A percentile compares a stretch with the other conserved stretches of the same genome.
phyloP scores from a whole-genome alignment of 2,329 filamentous ascomycete species.

The Fusarium heterosporum region DNA sequence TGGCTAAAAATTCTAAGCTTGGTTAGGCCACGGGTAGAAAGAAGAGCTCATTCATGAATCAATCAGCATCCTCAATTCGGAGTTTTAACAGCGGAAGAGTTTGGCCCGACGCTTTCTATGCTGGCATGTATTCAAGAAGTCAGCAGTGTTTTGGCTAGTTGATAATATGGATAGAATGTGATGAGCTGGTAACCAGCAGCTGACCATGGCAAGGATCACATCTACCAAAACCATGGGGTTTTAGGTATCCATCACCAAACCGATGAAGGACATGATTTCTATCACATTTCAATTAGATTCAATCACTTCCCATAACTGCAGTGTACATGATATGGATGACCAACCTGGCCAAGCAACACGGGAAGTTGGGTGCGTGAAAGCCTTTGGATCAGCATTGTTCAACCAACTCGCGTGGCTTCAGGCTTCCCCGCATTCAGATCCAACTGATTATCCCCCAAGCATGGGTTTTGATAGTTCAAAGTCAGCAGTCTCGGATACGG shows the following conservation, averaged over 20 bases:
- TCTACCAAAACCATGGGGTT: constrained; percentile 1
- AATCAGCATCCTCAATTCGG: neutral
- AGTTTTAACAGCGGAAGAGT: neutral
- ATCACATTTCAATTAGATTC: constrained; percentile 23
- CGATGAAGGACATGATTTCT: neutral
- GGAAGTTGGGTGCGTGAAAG: constrained; percentile 12
- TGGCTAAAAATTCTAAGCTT: neutral
- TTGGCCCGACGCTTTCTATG: neutral
- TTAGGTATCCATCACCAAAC: neutral
- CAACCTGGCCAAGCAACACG: constrained; percentile 7
- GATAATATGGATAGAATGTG: constrained; percentile 9
- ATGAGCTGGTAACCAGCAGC: constrained; percentile 14
- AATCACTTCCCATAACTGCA: constrained; percentile 3
- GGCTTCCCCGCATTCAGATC: constrained; percentile 29
- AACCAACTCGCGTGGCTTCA: constrained; percentile 30
- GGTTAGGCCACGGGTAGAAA: constrained; percentile 4
- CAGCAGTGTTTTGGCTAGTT: constrained; percentile 12
- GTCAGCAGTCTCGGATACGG: neutral
- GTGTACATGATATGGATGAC: neutral
- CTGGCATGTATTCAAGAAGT: neutral
- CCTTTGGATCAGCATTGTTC: constrained; percentile 6
- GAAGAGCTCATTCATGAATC: neutral
- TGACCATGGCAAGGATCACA: neutral
- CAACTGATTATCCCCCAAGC: neutral
- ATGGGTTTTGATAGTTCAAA: neutral